Conservation (phyloP, 768 basidiomycete genomes). For the Sutorius australiensis region DNA sequence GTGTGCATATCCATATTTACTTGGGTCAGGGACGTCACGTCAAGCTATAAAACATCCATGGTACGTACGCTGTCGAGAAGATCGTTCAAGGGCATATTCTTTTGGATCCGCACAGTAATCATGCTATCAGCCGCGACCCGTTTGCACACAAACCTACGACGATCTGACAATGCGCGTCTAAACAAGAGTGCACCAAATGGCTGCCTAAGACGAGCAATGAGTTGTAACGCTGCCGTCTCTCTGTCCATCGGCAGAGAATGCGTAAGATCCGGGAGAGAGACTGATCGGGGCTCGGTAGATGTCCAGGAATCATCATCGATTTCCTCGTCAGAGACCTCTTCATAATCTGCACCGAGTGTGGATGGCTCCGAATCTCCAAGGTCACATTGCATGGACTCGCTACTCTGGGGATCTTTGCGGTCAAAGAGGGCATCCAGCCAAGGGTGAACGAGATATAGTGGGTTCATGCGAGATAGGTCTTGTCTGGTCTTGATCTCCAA, state of each 20-base stretch:
- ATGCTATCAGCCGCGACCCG: slow-evolving; percentile 3
- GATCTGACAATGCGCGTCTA: background rate
- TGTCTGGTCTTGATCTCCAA: background rate
- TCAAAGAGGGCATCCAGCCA: slow-evolving; percentile 3
- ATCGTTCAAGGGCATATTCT: background rate
- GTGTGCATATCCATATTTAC: too few species aligned
- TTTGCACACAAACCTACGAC: background rate
- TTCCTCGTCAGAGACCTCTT: background rate
- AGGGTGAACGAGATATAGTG: slow-evolving; percentile 1
- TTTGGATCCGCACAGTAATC: slow-evolving; percentile 1
- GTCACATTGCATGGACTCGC: background rate
- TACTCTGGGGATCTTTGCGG: background rate
- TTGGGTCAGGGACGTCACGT: background rate
- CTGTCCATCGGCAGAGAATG: background rate
- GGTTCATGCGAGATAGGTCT: background rate
- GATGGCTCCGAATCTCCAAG: background rate
- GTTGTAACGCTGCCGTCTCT: background rate
- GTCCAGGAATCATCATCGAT: background rate
- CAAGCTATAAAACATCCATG: background rate
- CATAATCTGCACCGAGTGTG: background rate
- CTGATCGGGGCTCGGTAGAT: background rate
- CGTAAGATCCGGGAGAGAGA: too few species aligned
- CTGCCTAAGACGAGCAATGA: background rate
- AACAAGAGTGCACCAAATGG: background rate
- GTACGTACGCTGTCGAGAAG: slow-evolving; percentile 2